Percentiles rank a stretch among this genome's conserved stretches.
These are phyloP conservation scores for Chamaecrista fasciculata DNA, from an alignment of 306 rosid genomes.

Conservation along the genomic window DNA sequence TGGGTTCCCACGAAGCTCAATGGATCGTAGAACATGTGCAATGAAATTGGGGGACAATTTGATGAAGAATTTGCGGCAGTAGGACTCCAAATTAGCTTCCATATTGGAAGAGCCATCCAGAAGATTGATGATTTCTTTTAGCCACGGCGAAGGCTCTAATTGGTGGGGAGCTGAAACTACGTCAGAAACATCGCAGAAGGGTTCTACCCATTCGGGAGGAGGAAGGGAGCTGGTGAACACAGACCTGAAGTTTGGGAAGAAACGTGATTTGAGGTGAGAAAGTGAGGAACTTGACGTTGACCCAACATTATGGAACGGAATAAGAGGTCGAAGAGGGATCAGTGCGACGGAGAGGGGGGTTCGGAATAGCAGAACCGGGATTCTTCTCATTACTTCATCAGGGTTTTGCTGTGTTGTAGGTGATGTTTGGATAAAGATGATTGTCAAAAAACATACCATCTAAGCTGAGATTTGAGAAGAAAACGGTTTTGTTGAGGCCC, in stretches of 20 bases:
- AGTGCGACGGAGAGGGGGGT: slow-evolving; percentile 14
- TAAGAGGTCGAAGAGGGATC: slow-evolving; percentile 10
- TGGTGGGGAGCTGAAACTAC: slow-evolving; percentile 43
- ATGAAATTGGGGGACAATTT: slow-evolving; percentile 73
- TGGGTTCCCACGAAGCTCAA: slow-evolving; percentile 39
- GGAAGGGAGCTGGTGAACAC: slow-evolving; percentile 48
- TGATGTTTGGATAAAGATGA: no score
- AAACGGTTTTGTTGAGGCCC: not conserved
- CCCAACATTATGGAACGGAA: slow-evolving; percentile 27
- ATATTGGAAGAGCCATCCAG: slow-evolving; percentile 57
- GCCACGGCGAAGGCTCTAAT: slow-evolving; percentile 70
- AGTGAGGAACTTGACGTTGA: slow-evolving; percentile 26
- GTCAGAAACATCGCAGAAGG: slow-evolving; percentile 73
- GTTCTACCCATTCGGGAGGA: slow-evolving; percentile 79
- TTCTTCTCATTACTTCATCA: slow-evolving; percentile 16
- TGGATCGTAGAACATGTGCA: slow-evolving; percentile 48
- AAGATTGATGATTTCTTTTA: slow-evolving; percentile 56
- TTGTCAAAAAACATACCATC: no score
- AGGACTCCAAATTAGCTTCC: slow-evolving; percentile 66
- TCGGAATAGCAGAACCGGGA: slow-evolving; percentile 19
- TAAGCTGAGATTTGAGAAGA: no score
- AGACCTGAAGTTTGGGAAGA: slow-evolving; percentile 35
- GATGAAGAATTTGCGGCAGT: slow-evolving; percentile 55
- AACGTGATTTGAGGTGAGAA: not conserved
- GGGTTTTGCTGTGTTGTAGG: no score